phyloP scores from a whole-genome alignment of 2,329 filamentous ascomycete species.

The Rugonectria rugulosa region DNA sequence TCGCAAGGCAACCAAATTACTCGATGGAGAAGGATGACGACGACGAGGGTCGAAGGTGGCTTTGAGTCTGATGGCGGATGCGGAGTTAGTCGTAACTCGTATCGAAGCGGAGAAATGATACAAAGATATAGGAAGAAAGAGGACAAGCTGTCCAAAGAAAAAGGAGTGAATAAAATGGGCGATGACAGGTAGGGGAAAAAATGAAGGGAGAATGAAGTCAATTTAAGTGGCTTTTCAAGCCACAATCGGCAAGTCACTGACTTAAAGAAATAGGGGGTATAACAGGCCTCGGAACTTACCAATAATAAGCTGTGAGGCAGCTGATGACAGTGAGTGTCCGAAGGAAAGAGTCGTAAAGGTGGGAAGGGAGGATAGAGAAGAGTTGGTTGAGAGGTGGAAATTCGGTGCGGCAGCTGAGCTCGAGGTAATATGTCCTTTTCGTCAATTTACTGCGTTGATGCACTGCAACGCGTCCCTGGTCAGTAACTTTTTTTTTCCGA shows the following conservation, averaged over 20 bases:
- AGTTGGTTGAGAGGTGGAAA: too few species aligned
- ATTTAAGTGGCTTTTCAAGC: constrained; percentile 2
- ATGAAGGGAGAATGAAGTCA: constrained; percentile 16
- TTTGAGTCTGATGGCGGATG: constrained; percentile 15
- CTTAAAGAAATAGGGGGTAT: too few species aligned
- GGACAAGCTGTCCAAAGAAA: constrained; percentile 38
- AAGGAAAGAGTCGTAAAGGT: too few species aligned
- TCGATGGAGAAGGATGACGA: constrained; percentile 25
- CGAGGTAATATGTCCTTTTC: too few species aligned
- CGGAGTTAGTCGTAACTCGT: constrained; percentile 13
- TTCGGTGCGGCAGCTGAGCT: too few species aligned
- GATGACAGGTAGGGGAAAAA: constrained; percentile 8
- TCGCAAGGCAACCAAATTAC: constrained; percentile 37
- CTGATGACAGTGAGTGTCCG: too few species aligned
- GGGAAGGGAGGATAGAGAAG: constrained; percentile 1
- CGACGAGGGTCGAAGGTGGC: constrained; percentile 27
- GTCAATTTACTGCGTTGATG: constrained; percentile 13
- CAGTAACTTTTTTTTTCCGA: constrained; percentile 7
- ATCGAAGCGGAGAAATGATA: background rate
- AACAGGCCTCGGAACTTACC: too few species aligned
- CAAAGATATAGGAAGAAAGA: constrained; percentile 3
- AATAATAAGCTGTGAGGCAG: too few species aligned
- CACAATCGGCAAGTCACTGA: background rate
- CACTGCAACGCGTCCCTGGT: constrained; percentile 18
- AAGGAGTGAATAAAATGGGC: constrained; percentile 19